Base-by-base conservation (phyloP, 1,139 yeast genomes). In the Debaryomyces psychrophilus region DNA sequence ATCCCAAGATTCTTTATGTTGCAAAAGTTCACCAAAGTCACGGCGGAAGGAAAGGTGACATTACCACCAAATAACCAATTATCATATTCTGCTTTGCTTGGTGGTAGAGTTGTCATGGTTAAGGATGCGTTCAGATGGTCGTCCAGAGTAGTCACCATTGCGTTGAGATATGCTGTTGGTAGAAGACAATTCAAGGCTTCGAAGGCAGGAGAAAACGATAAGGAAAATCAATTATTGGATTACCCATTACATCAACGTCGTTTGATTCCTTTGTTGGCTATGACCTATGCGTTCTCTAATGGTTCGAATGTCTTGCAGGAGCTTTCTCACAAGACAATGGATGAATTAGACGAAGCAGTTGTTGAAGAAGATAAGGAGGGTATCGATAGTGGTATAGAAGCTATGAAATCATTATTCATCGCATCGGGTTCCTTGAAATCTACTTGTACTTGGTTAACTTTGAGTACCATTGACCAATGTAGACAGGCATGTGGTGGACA, bases 401-500 rank as follows among this genome's bases (percentile, higher is more conserved):
- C 79, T 47, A 78, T 88, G 67, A 90, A 90, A 68, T 83, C 87
- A 45, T 73, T 90, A 56, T 90, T 90, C 65, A 85, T 89, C 35
- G 86, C 87, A 50, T 87, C 96, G 34, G 97, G 96, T 35, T 87
- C 96, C 41, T 77, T 90, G 65, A 90, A 90, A 68, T 90, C 97
- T 2, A 85, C 95, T 41, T 82, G 85, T 57, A 90, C 97, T 34
- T 90, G 97, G 97, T 77, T 84, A 42, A 81, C 89, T 37, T 83
- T 90, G 43, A 81, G 79, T 48, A 73, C 86, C 56, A 90, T 90
- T 61, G 96, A 89, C 62, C 90, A 90, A 70, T 79, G 90, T 53
- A 82, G 97, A 69, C 97, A 90, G 72, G 81, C 96, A n/a, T 90
- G 97, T 71, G 97, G 97, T 68, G 97, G 97, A 43, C 97, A 90